Evolutionary conservation across 768 basidiomycete genomes (phyloP), one percentile per base, ranked within the genome.

Genomic region (Myochromella boudieri): DNA sequence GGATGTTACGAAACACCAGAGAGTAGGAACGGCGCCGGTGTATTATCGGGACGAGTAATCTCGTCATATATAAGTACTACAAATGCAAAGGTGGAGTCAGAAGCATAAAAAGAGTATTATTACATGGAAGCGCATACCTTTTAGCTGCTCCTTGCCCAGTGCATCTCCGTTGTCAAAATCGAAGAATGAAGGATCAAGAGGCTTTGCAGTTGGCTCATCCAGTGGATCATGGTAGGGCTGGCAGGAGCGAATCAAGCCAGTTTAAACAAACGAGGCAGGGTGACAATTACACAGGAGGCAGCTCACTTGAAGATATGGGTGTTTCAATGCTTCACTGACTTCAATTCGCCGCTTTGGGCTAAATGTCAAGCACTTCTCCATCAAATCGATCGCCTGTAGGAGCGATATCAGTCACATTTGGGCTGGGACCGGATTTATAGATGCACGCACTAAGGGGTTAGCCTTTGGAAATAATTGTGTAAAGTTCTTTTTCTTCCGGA

Each of bases 161-260:
- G 80, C 71, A 46, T 80, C 74, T 1, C 84, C 84, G 45, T 83
- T 81, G 54, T 91, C 89, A 59, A 92, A 92, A 54, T 91, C 82
- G 57, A 92, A 92, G 66, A 91, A 91, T 1, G 78, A 78, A 0
- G 90, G 83, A 42, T 89, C 83, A 25, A 90, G 71, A 1, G 81
- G 79, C 52, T 80, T 73, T 1, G 94, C 92, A 1, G 80, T 78
- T 0, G 95, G 94, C 61, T 97, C 94, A 60, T 97, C 94, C 10
- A 82, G 80, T 5, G 87, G 81, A 59, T 95, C 94, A 52, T 95
- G 92, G 57, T 94, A 93, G 0, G 90, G 83, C 87, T 89, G 51
- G 5, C 11, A 21, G 12, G 43, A 43, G 6, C 17, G 27, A n/a
- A n/a, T 34, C 5, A n/a, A 34, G 5, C 18, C 33, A 6, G 33